Base-by-base conservation (phyloP, 176 grass and related monocot genomes). In the Oryza nivara region DNA sequence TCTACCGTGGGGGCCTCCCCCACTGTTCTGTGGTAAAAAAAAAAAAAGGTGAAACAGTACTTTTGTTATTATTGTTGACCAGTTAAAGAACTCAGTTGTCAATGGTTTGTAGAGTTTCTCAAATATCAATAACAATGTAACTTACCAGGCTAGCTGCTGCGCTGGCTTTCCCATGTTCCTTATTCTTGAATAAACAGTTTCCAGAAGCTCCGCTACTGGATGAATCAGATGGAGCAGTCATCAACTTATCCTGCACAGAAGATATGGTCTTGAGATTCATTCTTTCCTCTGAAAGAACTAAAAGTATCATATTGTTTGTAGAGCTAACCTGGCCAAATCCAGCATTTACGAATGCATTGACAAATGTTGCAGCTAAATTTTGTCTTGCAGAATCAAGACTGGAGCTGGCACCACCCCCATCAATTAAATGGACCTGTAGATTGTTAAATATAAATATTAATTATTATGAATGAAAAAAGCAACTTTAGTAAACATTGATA, bases 331-430 rank as follows among this genome's bases (percentile, higher is more conserved):
- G 89, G 77, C 96, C 96, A 80, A 99, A 99, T 49, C 96, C 96
- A 84, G 96, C 96, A 92, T 99, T 99, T 38, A 99, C 93, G 30
- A 99, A 99, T 89, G 96, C 93, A 86, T 99, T 99, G 32, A 94
- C 93, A 82, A 99, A 99, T 66, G 96, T 99, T 26, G 91, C 93
- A 22, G 93, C 96, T 43, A 99, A 78, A 89, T 99, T 99, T 84
- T 96, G 93, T 81, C 96, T 88, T 82, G 96, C 96, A 70, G 93
- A 99, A 94, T 99, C 96, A 83, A 99, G 88, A 85, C 87, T 99
- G 70, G 96, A 96, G 72, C 91, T 96, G 65, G 93, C 89, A 89
- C 93, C 89, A 65, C 96, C 89, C 1, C 96, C 96, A 84, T 96
- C 96, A 92, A 96, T 99, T 79, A 99, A 86, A 82, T 96, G 96